A percentile compares a stretch with the other conserved stretches of the same genome.
phyloP scores from a whole-genome alignment of 2,329 filamentous ascomycete species.

The Geosmithia putterillii region DNA sequence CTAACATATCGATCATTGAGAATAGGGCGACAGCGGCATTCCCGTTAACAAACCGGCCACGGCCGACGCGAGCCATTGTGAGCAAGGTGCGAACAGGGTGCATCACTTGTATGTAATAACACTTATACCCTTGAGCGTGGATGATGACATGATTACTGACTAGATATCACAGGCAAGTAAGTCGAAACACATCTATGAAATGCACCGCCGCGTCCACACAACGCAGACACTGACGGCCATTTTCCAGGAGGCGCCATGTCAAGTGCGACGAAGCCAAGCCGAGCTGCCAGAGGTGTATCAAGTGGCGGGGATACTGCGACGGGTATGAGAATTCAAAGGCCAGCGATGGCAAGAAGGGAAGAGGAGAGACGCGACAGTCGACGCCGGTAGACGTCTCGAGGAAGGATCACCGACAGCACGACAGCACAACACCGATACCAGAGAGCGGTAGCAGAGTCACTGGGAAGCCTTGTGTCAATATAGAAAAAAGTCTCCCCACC shows the following conservation, averaged over 20 bases:
- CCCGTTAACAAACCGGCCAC: conserved; percentile 14
- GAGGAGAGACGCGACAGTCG: neutral
- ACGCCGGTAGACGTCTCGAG: neutral
- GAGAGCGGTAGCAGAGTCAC: neutral
- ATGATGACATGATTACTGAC: neutral
- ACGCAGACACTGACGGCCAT: neutral
- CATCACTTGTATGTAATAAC: conserved; percentile 12
- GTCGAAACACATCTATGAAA: no score
- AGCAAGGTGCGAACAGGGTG: conserved; percentile 15
- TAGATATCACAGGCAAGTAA: conserved; percentile 12
- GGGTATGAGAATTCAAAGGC: conserved; percentile 10
- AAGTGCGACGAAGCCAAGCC: conserved; percentile 20
- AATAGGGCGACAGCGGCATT: conserved; percentile 11
- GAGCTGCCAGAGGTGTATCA: conserved; percentile 15
- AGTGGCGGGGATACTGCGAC: conserved; percentile 17
- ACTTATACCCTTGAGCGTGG: neutral
- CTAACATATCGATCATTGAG: conserved; percentile 5
- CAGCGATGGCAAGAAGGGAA: neutral
- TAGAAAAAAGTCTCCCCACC: neutral
- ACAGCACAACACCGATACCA: neutral
- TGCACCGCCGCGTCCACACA: no score
- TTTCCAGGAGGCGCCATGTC: conserved; percentile 14
- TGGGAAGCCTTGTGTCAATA: neutral
- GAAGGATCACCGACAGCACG: neutral
- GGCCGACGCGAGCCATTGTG: conserved; percentile 13